Base-by-base conservation (phyloP, 257 asterid genomes). In the Cinchona pubescens region DNA sequence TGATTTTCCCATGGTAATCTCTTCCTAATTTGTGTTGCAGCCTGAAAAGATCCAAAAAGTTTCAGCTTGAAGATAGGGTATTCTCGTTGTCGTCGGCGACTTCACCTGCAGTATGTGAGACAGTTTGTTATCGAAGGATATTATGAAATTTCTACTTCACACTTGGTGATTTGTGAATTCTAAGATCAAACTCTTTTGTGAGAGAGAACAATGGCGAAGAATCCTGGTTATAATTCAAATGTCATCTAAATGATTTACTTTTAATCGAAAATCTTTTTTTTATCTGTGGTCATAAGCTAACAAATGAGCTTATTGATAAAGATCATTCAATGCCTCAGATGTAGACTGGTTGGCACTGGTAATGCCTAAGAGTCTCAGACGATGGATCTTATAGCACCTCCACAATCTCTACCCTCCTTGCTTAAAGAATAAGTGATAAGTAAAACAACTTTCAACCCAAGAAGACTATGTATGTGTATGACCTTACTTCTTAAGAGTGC, bases 41-140 rank as follows among this genome's bases (percentile, higher is more conserved):
- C 90, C 87, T 90, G 45, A 93, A 93, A 77, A 90, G 94, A 81
- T 86, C 92, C 74, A 88, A 86, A 79, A 93, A 84, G 83, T 88
- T 93, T 82, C 97, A 93, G 88, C 93, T 76, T 66, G 96, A 93
- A 82, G 97, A 91, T 77, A 84, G 96, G 77, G 85, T 93, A 61
- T 93, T 93, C 85, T 91, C 98, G 8, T 80, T 91, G 87, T 90
- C 98, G 73, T 94, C 98, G 1, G 96, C 88, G 77, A 94, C 98
- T 70, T 91, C 98, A 67, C 97, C 98, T 38, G 97, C 93, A 87
- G 97, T 93, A 91, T 49, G 90, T 72, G 16, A 69, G 59, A 66
- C 27, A 40, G n/a, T 45, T 65, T 42, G 32, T 16, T 30, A 27
- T 15, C n/a, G 40, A 67, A 38, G 49, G 16, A 56, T 68, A 3